phyloP scores from a whole-genome alignment of 495 filamentous ascomycete genomes.

The Xylona heveae region DNA sequence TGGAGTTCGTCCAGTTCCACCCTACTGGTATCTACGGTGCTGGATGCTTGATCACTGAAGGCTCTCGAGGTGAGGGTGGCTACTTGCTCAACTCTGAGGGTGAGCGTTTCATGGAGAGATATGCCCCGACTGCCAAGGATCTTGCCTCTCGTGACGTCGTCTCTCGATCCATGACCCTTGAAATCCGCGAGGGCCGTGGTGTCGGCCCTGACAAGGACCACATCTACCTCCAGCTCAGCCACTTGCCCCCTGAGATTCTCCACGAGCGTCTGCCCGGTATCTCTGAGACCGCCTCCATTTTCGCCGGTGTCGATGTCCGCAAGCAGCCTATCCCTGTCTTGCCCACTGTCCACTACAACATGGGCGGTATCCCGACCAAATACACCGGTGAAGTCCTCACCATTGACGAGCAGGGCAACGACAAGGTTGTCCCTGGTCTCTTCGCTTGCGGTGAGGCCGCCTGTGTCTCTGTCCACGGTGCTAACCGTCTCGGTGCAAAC shows the following conservation, averaged over 20 bases:
- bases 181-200: slow-evolving; percentile 92
- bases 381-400: slow-evolving; percentile 92
- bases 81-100: slow-evolving; percentile 92
- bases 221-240: slow-evolving; percentile 89
- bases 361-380: slow-evolving; percentile 94
- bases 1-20: slow-evolving; percentile 99
- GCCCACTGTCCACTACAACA: slow-evolving; percentile 97
- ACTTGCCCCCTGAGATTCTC: slow-evolving; percentile 74
- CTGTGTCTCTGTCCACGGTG: slow-evolving; percentile 92
- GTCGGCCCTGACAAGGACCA: slow-evolving; percentile 93
- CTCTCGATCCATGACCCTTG: slow-evolving; percentile 89
- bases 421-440: slow-evolving; percentile 85
- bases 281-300: slow-evolving; percentile 92
- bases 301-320: slow-evolving; percentile 86
- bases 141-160: slow-evolving; percentile 83
- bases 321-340: slow-evolving; percentile 95
- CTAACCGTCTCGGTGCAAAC: slow-evolving; percentile 94
- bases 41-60: slow-evolving; percentile 95
- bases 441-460: slow-evolving; percentile 95
- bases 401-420: slow-evolving; percentile 58
- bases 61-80: slow-evolving; percentile 93
- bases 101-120: slow-evolving; percentile 98
- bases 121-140: slow-evolving; percentile 95
- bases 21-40: slow-evolving; percentile 98
- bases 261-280: slow-evolving; percentile 96